A percentile compares a stretch with the other conserved stretches of the same genome.
Conservation (phyloP, 805 yeast genomes). For the Saccharomycopsis babjevae region DNA sequence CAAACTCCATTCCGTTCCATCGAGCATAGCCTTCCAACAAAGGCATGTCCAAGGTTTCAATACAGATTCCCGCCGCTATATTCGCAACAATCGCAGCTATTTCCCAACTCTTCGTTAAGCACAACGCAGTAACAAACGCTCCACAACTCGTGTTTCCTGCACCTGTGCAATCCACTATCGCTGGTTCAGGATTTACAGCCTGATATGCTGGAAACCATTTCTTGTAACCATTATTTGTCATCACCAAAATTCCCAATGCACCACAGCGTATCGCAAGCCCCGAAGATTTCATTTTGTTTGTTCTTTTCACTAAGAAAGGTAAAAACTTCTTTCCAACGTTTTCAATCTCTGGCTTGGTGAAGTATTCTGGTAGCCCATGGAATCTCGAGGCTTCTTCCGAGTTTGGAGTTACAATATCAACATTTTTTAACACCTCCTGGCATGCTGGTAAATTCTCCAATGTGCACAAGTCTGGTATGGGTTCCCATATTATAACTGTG, state of each 20-base stretch:
- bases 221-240: slow-evolving; percentile 23
- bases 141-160: slow-evolving; percentile 91
- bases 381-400: slow-evolving; percentile 71
- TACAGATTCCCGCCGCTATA: slow-evolving; percentile 69
- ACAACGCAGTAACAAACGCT: slow-evolving; percentile 56
- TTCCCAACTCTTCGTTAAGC: slow-evolving; percentile 37
- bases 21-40: slow-evolving; percentile 24
- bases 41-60: slow-evolving; percentile 77
- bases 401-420: slow-evolving; percentile 72
- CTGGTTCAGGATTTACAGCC: slow-evolving; percentile 26
- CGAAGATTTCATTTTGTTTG: slow-evolving; percentile 25
- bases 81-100: slow-evolving; percentile 59
- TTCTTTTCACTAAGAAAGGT: slow-evolving; percentile 30
- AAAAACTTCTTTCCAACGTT: slow-evolving; percentile 33
- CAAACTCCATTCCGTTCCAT: slow-evolving; percentile 54
- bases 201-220: slow-evolving; percentile 72
- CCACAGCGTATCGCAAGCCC: slow-evolving; percentile 72
- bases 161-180: slow-evolving; percentile 84
- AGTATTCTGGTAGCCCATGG: slow-evolving; percentile 40
- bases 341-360: slow-evolving; percentile 31
- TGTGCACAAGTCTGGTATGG: slow-evolving; percentile 66
- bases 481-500: slow-evolving; percentile 60
- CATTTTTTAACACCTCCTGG: slow-evolving; percentile 29
- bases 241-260: slow-evolving; percentile 49
- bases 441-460: slow-evolving; percentile 37